Evolutionary conservation across 129 eudicot species (phyloP).

Genomic region (Chrysanthemum seticuspe): DNA sequence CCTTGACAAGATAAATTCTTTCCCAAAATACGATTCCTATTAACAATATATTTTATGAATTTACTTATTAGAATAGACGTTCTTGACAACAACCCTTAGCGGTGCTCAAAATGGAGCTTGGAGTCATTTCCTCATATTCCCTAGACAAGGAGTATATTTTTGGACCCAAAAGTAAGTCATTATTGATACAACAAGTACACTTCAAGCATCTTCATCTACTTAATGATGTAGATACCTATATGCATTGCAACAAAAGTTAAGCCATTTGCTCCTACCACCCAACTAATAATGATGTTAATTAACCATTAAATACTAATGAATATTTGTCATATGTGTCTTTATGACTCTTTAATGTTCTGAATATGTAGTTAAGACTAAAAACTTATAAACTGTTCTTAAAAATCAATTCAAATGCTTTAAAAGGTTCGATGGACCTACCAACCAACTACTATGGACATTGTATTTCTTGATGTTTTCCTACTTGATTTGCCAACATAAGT

Average conservation of each 20-base stretch:
- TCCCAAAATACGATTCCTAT: constrained; percentile 5
- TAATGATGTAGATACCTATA: constrained; percentile 27
- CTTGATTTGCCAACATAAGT: constrained; percentile 28
- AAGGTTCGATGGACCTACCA: constrained; percentile 29
- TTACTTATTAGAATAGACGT: constrained; percentile 1
- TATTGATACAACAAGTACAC: constrained; percentile 30
- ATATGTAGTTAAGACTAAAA: not conserved
- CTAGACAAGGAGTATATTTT: constrained; percentile 30
- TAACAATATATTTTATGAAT: not conserved
- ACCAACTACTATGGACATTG: constrained; percentile 23
- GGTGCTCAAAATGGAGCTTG: constrained; percentile 31
- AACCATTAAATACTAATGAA: constrained; percentile 8
- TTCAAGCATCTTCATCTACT: constrained; percentile 39
- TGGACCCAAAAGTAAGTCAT: constrained; percentile 39
- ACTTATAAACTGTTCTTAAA: not conserved
- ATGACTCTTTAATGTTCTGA: not conserved
- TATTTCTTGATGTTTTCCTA: constrained; percentile 13
- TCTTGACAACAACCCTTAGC: constrained; percentile 26
- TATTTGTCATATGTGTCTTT: not conserved
- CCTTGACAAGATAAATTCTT: not conserved
- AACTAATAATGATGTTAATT: constrained; percentile 23
- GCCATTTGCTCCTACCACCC: constrained; percentile 27
- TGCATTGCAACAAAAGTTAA: constrained; percentile 32
- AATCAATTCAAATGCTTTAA: not conserved
- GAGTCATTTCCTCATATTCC: constrained; percentile 23